phyloP scores from a whole-genome alignment of 306 rosid genomes.

The Prunus salicina region DNA sequence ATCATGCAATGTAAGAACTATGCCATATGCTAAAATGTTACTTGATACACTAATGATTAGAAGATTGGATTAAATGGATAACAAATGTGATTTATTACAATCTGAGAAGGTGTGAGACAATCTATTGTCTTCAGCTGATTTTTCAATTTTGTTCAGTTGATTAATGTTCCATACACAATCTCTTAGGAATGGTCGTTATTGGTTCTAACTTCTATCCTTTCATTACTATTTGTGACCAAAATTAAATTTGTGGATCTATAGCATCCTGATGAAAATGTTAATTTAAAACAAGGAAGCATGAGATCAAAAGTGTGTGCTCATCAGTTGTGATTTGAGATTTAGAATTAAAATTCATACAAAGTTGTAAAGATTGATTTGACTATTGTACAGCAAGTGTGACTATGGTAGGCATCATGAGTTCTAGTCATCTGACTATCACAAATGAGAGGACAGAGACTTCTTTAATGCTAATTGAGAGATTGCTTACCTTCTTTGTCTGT shows the following conservation, averaged over 20 bases:
- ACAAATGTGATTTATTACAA: background rate
- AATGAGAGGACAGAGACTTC: background rate
- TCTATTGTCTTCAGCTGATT: background rate
- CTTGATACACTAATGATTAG: background rate
- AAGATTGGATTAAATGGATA: background rate
- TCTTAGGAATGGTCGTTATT: background rate
- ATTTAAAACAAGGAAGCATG: background rate
- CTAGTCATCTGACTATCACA: background rate
- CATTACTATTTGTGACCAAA: background rate
- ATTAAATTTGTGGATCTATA: background rate
- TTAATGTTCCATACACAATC: background rate
- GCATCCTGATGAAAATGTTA: background rate
- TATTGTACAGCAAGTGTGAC: background rate
- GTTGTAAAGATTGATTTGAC: background rate
- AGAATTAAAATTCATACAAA: no score
- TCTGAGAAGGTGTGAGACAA: background rate
- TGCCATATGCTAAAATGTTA: background rate
- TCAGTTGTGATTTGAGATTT: background rate
- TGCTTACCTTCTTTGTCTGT: conserved; percentile 7
- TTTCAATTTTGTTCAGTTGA: background rate
- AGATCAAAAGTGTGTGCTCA: background rate
- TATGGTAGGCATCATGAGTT: background rate
- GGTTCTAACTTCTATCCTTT: background rate
- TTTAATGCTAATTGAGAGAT: background rate
- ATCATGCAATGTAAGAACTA: background rate